A percentile compares a stretch with the other conserved stretches of the same genome.
These are phyloP conservation scores for Torulaspora delbrueckii DNA, from an alignment of 805 yeast species.

Conservation along the genomic window DNA sequence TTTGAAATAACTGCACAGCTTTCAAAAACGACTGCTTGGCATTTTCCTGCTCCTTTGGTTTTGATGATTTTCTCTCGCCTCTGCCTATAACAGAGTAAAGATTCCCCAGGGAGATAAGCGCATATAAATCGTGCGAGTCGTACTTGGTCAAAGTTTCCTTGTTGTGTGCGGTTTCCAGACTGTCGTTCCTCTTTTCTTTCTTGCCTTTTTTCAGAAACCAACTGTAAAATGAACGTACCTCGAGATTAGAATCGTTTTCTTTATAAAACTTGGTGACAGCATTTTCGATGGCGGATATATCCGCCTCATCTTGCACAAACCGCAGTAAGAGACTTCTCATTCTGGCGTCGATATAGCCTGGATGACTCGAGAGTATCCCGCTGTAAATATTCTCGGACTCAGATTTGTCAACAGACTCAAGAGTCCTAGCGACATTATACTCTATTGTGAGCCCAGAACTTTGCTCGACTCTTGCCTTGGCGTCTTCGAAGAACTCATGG, in stretches of 20 bases:
- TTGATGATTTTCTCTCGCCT: constrained; percentile 48
- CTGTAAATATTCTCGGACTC: constrained; percentile 42
- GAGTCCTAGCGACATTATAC: constrained; percentile 74
- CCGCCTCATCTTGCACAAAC: constrained; percentile 45
- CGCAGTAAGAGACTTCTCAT: constrained; percentile 64
- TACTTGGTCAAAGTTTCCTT: constrained; percentile 76
- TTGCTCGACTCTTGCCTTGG: constrained; percentile 32
- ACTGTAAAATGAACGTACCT: constrained; percentile 84
- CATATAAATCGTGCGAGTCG: constrained; percentile 85
- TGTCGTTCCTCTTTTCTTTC: constrained; percentile 41
- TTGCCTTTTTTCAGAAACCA: constrained; percentile 69
- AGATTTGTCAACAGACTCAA: constrained; percentile 43
- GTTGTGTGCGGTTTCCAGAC: constrained; percentile 70
- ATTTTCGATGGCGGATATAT: constrained; percentile 37
- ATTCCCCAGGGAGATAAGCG: constrained; percentile 85
- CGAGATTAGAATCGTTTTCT: constrained; percentile 57
- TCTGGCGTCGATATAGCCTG: constrained; percentile 70
- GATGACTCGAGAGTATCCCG: constrained; percentile 52
- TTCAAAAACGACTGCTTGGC: constrained; percentile 73
- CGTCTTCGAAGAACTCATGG: constrained; percentile 47
- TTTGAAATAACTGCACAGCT: constrained; percentile 89
- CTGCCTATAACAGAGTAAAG: constrained; percentile 78
- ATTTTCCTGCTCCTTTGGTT: constrained; percentile 41
- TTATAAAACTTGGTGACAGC: constrained; percentile 54
- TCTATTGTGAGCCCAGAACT: constrained; percentile 42